Percentiles rank a stretch among this genome's conserved stretches.
These are phyloP conservation scores for Senna tora DNA, from an alignment of 306 rosid species.

Conservation along the genomic window DNA sequence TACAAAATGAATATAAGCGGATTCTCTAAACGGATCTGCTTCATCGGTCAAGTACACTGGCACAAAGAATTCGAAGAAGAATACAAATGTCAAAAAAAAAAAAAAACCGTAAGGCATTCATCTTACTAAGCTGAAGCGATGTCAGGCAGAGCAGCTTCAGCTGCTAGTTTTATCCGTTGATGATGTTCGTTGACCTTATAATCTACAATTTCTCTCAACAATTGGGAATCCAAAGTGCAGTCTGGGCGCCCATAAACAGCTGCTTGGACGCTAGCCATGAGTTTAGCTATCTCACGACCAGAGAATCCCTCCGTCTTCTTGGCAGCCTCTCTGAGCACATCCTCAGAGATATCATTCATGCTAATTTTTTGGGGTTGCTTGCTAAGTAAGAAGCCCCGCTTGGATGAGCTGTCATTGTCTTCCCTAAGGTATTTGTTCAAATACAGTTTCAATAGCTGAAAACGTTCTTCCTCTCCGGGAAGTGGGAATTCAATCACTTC, in stretches of 20 bases:
- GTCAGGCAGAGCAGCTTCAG: constrained; percentile 69
- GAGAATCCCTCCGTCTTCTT: constrained; percentile 88
- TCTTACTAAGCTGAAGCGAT: constrained; percentile 8
- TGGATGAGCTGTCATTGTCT: constrained; percentile 52
- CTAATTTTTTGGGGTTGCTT: constrained; percentile 66
- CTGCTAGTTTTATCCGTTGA: constrained; percentile 81
- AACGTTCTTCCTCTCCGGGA: constrained; percentile 91
- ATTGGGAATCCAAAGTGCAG: constrained; percentile 77
- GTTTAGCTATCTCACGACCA: constrained; percentile 98
- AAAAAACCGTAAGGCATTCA: neutral
- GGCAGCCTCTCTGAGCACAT: constrained; percentile 79
- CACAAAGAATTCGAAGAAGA: constrained; percentile 16
- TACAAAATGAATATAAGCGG: neutral
- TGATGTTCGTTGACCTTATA: constrained; percentile 90
- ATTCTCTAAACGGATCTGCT: constrained; percentile 22
- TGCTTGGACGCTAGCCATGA: constrained; percentile 93
- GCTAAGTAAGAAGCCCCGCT: constrained; percentile 46
- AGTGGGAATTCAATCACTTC: constrained; percentile 97
- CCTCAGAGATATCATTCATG: constrained; percentile 66
- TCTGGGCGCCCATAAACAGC: constrained; percentile 93
- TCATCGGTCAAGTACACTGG: constrained; percentile 13
- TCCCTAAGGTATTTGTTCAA: constrained; percentile 66
- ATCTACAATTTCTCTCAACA: constrained; percentile 82
- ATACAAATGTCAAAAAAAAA: neutral
- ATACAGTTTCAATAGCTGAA: constrained; percentile 80